Evolutionary conservation across 2,329 filamentous ascomycete genomes (phyloP).

Genomic region (Didymella glomerata): DNA sequence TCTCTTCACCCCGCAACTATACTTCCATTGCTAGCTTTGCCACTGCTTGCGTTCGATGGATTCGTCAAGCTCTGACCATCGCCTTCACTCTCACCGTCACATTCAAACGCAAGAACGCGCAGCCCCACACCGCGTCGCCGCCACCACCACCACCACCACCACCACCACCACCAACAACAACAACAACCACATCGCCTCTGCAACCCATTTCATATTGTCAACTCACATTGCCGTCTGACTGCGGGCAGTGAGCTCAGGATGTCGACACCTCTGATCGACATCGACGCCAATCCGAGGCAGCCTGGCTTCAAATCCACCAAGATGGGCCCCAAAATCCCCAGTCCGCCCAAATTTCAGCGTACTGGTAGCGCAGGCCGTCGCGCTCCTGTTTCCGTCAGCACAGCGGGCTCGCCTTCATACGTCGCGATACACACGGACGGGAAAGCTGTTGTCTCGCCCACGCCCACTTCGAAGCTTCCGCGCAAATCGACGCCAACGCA

Average conservation of each 20-base stretch:
- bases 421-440: constrained; percentile 1
- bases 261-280: constrained; percentile 23
- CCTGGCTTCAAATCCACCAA: constrained; percentile 9
- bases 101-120: constrained; percentile 5
- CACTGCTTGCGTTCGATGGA: not conserved
- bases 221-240: not conserved
- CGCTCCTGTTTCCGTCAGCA: constrained; percentile 23
- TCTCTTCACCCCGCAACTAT: not conserved
- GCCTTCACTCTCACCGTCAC: constrained; percentile 25
- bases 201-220: not conserved
- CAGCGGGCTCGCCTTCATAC: constrained; percentile 24
- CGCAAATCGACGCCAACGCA: constrained; percentile 31
- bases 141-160: too few species aligned
- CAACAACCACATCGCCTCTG: not conserved
- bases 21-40: not conserved
- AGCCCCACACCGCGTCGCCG: constrained; percentile 8
- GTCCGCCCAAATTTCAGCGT: constrained; percentile 10
- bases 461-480: constrained; percentile 40
- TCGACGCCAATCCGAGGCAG: constrained; percentile 21
- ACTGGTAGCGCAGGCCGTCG: constrained; percentile 10
- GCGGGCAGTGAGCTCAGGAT: constrained; percentile 8
- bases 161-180: too few species aligned
- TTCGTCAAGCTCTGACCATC: constrained; percentile 6
- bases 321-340: constrained; percentile 25
- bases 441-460: constrained; percentile 12